Evolutionary conservation across 164 flowering plant species (phyloP), one percentile per base, ranked within the genome.

Genomic region (Stephania cephalantha): DNA sequence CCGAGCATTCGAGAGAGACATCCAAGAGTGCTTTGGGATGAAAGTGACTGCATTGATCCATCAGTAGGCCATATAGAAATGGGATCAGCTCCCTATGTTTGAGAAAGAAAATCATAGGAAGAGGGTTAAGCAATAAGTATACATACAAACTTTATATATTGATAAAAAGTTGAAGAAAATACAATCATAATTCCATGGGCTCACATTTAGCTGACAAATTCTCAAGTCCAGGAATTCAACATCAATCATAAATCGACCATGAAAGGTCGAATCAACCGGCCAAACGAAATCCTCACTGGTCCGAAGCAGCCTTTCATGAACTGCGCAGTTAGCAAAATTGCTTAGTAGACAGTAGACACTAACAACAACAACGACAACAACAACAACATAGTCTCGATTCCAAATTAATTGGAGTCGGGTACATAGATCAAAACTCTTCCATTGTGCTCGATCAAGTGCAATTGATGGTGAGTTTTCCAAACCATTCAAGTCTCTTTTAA

Each of bases 151-250:
- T 35, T 35, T 35, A 35, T 35, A n/a, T n/a, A 35, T 35, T 35
- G 42, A 35, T 35, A 2, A 35, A 35, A 35, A 35, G 42, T 35
- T 4, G 4, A 35, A 58, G n/a, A 20, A 2, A 58, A 58, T 58
- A 58, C n/a, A 58, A 17, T 58, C 6, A 18, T 25, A 25, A 25
- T 17, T 58, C 22, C n/a, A 58, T 13, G 65, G 2, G 20, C 65
- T 89, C 75, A 92, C 97, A 83, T 83, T 85, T 55, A 86, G 11
- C 75, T 89, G 83, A 84, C 58, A 84, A 71, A 90, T 83, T 85
- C 87, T 91, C 75, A 94, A 82, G 79, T 94, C 98, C 72, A 94
- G 83, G 83, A 94, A 94, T 85, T 94, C 98, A 25, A 92, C 97
- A 82, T 94, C 98, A 75, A 94, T 84, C 79, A 87, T 76, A 74